Evolutionary conservation across 441 rosid genomes (phyloP).

Genomic region (Omphalea diandra): DNA sequence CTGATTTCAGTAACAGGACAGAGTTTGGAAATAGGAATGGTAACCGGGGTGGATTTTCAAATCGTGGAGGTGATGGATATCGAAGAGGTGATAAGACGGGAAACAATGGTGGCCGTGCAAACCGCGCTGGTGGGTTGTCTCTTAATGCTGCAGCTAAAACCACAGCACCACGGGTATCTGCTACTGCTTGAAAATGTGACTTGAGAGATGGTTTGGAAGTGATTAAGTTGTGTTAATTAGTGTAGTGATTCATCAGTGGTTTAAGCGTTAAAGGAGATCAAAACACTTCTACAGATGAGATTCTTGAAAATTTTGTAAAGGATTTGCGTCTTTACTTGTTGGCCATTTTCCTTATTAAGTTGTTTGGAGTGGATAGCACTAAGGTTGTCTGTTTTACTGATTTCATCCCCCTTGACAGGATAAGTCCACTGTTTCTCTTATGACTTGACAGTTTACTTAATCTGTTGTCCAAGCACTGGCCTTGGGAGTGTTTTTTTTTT

Average conservation of each 20-base stretch:
- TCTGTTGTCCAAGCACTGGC: not conserved
- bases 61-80: conserved; percentile 66
- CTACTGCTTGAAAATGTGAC: conserved; percentile 43
- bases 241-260: conserved; percentile 22
- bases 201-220: conserved; percentile 10
- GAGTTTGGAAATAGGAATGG: conserved; percentile 65
- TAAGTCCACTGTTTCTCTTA: not conserved
- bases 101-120: conserved; percentile 44
- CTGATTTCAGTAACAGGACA: conserved; percentile 43
- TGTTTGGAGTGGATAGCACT: conserved; percentile 2
- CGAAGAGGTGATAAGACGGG: conserved; percentile 48
- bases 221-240: conserved; percentile 24
- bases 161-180: conserved; percentile 48
- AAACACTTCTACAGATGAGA: not conserved
- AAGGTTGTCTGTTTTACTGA: conserved; percentile 13
- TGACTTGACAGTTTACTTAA: not conserved
- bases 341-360: conserved; percentile 4
- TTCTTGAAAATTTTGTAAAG: conserved; percentile 11
- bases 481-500: not conserved
- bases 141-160: conserved; percentile 37
- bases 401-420: no score
- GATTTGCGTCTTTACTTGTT: conserved; percentile 11
- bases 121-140: conserved; percentile 38
- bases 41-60: conserved; percentile 61
- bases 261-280: conserved; percentile 22